Base-by-base conservation (phyloP, 2,329 filamentous ascomycete genomes). In the Diaporthe ilicicola region DNA sequence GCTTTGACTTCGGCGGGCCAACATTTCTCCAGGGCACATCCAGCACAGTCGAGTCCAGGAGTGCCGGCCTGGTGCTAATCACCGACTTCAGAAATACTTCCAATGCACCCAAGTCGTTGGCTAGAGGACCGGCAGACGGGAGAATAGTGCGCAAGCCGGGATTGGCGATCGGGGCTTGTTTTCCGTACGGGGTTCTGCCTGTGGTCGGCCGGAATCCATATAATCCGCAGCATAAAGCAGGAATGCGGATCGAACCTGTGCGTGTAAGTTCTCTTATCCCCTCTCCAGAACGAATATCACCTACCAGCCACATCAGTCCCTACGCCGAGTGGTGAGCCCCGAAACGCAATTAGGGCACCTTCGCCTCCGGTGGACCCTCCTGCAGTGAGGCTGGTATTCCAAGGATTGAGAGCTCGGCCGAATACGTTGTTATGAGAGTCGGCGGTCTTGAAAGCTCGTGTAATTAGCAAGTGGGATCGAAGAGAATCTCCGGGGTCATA, bases 291-390 rank as follows among this genome's bases (percentile, higher is more conserved):
- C 10, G 1, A 8, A 17, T 19, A n/a, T 5, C 22, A 34, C 32
- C 1, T 59, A 74, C 73, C 73, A 8, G 66, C 73, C 2, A 74
- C 56, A n/a, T 74, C 73, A 10, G 73, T 74, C 7, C 73, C 73
- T 3, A 74, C 64, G 2, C 73, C 73, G 5, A 74, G 62, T 0
- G 69, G 73, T 19, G 73, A 74, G n/a, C 73, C 73, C 24, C 73
- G 70, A 9, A 74, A 67, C 1, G 72, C 72, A 3, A 74, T 39
- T 8, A 74, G 44, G 3, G 73, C 72, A 15, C 70, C 73, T 51
- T 74, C 73, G 24, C 73, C 73, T 12, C 73, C 73, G 17, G 69
- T 74, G 15, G 72, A 74, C 0, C 73, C 73, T 15, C 73, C 73
- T 9, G 73, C 70, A 13, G 72, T 68, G 12, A 69, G 50, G 13